Evolutionary conservation across 345 rosid species (phyloP).

Genomic region (Gossypium stocksii): DNA sequence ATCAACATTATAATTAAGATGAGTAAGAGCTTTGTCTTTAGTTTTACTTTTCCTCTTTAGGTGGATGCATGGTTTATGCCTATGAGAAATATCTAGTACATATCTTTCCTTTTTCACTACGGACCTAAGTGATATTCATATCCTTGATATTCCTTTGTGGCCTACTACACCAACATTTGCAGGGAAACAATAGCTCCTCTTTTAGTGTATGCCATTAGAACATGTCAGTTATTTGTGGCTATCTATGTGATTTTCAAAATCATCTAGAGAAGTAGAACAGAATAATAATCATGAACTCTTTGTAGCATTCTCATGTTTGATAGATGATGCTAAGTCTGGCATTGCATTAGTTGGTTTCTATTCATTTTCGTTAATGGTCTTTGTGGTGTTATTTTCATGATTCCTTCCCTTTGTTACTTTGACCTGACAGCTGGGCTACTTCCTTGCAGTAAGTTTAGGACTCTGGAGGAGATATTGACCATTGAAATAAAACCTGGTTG

Average conservation of each 20-base stretch:
- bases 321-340: not conserved
- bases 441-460: constrained; percentile 48
- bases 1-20: not conserved
- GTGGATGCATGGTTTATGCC: not conserved
- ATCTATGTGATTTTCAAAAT: not conserved
- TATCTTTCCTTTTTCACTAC: not conserved
- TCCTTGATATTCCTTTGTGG: not conserved
- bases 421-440: constrained; percentile 19
- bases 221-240: not conserved
- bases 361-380: not conserved
- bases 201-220: not conserved
- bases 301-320: not conserved
- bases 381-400: constrained; percentile 2
- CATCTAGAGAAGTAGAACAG: not conserved
- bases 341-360: not conserved
- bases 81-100: not conserved
- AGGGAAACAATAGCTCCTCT: not conserved
- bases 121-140: not conserved
- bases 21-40: not conserved
- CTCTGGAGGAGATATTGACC: constrained; percentile 69
- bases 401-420: constrained; percentile 12
- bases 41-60: not conserved
- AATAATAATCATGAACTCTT: not conserved
- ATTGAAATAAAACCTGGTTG: constrained; percentile 93
- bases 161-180: not conserved